A percentile compares a stretch with the other conserved stretches of the same genome.
Evolutionary conservation across 2,329 filamentous ascomycete genomes (phyloP).

Genomic region (Sclerotinia spermophila): DNA sequence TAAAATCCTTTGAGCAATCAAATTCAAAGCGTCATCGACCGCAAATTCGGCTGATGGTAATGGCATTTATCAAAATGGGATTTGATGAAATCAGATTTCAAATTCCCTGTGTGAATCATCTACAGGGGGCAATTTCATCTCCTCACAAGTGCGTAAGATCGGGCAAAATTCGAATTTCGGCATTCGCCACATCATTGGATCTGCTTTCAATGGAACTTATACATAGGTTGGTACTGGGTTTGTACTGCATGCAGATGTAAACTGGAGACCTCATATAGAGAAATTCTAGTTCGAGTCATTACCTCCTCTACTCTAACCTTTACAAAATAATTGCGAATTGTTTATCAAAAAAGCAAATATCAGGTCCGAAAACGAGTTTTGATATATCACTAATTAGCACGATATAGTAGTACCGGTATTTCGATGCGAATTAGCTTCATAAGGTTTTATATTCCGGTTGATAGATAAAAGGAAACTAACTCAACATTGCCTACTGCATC

Average conservation of each 20-base stretch:
- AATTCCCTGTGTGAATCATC: conserved; percentile 4
- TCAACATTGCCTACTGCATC: not conserved
- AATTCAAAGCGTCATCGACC: conserved; percentile 1
- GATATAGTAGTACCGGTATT: not conserved
- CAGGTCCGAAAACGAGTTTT: not conserved
- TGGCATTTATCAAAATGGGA: not conserved
- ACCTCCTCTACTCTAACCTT: too few relatives aligned
- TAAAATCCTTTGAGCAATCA: not conserved
- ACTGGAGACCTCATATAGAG: not conserved
- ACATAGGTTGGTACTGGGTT: not conserved
- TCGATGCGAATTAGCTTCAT: not conserved
- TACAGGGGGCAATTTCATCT: not conserved
- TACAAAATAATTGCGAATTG: not conserved
- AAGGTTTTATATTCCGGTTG: not conserved
- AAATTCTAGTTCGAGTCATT: not conserved
- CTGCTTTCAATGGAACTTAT: not conserved
- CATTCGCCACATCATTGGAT: not conserved
- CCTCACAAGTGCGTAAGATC: too few relatives aligned
- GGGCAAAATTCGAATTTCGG: not conserved
- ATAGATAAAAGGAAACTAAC: not conserved
- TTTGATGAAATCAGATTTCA: not conserved
- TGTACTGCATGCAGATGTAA: not conserved
- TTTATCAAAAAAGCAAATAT: not conserved
- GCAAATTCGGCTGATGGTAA: not conserved
- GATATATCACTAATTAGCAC: not conserved